These are phyloP conservation scores for Triadica sebifera DNA, from an alignment of 345 rosid genomes.

Conservation along the genomic window DNA sequence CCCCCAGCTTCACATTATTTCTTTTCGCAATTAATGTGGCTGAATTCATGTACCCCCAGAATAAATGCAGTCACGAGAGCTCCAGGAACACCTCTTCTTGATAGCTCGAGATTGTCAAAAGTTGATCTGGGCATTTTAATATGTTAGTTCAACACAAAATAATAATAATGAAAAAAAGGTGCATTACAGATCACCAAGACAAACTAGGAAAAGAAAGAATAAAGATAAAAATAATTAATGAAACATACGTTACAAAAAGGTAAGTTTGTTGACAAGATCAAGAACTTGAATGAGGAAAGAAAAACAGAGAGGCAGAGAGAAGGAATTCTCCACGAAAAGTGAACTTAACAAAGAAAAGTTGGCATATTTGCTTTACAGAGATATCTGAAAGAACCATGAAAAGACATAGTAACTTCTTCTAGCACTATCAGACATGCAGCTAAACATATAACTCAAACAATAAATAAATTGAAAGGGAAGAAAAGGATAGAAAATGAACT, in stretches of 20 bases:
- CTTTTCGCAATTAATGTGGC: slow-evolving; percentile 70
- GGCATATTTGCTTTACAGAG: neutral
- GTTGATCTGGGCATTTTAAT: slow-evolving; percentile 55
- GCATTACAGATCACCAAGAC: neutral
- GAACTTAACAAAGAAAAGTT: too few relatives aligned
- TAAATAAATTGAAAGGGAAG: neutral
- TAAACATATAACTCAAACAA: neutral
- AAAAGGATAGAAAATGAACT: neutral
- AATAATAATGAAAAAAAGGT: neutral
- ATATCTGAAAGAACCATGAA: neutral
- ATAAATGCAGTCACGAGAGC: slow-evolving; percentile 75
- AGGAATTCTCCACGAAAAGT: neutral
- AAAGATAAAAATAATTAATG: neutral
- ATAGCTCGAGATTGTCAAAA: slow-evolving; percentile 68
- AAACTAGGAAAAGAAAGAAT: neutral
- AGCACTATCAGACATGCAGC: neutral
- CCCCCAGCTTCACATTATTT: slow-evolving; percentile 69
- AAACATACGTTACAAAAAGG: neutral
- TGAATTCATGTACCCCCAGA: slow-evolving; percentile 76
- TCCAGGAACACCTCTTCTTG: slow-evolving; percentile 81
- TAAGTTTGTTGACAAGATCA: neutral
- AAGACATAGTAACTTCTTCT: neutral
- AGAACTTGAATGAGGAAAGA: neutral
- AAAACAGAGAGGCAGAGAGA: neutral
- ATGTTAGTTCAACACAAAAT: slow-evolving; percentile 1